phyloP scores from a whole-genome alignment of 495 filamentous ascomycete species.

The Lineolata rhizophorae region DNA sequence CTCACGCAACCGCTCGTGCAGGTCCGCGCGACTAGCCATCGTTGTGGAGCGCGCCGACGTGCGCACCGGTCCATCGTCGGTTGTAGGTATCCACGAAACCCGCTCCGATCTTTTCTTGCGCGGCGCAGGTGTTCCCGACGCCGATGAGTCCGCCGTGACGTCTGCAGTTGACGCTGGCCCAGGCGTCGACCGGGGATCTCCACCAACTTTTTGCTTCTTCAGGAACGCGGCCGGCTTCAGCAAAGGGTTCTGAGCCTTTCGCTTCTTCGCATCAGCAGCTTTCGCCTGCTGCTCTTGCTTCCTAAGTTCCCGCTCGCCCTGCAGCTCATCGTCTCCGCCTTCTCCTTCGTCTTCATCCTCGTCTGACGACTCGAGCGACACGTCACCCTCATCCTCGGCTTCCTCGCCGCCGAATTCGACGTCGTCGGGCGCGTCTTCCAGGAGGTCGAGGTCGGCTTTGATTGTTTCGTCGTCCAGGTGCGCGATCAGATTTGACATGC shows the following conservation, averaged over 20 bases:
- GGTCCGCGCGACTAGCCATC: constrained; percentile 60
- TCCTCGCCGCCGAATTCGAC: constrained; percentile 63
- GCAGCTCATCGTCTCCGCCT: constrained; percentile 29
- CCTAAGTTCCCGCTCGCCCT: constrained; percentile 27
- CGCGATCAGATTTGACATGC: constrained; percentile 53
- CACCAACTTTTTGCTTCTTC: neutral
- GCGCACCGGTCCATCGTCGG: constrained; percentile 58
- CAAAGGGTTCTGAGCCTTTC: constrained; percentile 26
- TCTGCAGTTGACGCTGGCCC: constrained; percentile 1
- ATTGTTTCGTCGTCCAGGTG: constrained; percentile 48
- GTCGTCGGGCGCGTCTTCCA: constrained; percentile 39
- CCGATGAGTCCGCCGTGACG: constrained; percentile 28
- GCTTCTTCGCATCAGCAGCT: constrained; percentile 37
- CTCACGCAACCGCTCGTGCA: constrained; percentile 63
- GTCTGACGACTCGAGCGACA: constrained; percentile 57
- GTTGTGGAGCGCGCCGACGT: constrained; percentile 69
- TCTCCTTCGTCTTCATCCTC: constrained; percentile 52
- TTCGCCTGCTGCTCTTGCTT: constrained; percentile 23
- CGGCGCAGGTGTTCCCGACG: constrained; percentile 28
- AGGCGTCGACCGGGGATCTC: no score
- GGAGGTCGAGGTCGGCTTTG: constrained; percentile 50
- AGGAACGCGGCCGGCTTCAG: constrained; percentile 30
- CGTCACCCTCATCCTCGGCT: constrained; percentile 46
- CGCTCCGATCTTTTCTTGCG: constrained; percentile 89
- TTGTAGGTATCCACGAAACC: constrained; percentile 64